Conservation (phyloP, 768 basidiomycete genomes). For the Hygrocybe punicea region DNA sequence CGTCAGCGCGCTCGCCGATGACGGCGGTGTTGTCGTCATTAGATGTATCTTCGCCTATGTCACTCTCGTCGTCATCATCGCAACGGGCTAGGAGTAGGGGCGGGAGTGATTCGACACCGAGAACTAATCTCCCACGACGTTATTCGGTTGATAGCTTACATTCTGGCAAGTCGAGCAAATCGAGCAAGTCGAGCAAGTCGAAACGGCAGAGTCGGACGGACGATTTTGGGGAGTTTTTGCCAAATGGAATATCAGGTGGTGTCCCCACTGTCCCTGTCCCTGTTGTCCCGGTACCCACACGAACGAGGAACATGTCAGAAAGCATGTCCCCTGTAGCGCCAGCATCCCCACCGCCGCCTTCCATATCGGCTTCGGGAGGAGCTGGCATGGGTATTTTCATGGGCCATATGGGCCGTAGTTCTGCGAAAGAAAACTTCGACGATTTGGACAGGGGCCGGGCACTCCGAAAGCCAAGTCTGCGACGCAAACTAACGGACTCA, state of each 20-base stretch:
- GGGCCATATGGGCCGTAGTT: background rate
- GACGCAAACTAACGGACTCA: slow-evolving; percentile 12
- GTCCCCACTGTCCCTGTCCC: slow-evolving; percentile 1
- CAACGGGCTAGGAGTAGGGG: slow-evolving; percentile 26
- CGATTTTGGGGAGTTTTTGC: slow-evolving; percentile 24
- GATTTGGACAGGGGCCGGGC: slow-evolving; percentile 17
- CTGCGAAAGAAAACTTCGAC: slow-evolving; percentile 32
- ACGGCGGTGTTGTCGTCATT: slow-evolving; percentile 24
- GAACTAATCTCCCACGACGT: slow-evolving; percentile 8
- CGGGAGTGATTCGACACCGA: slow-evolving; percentile 21
- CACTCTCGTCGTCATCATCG: slow-evolving; percentile 21
- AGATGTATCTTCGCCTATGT: slow-evolving; percentile 31
- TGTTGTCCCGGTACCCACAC: slow-evolving; percentile 12
- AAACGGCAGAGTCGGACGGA: slow-evolving; percentile 1
- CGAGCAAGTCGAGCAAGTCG: slow-evolving; percentile 18
- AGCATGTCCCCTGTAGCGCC: background rate
- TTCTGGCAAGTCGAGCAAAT: slow-evolving; percentile 16
- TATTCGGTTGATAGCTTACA: slow-evolving; percentile 23
- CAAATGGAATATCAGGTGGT: slow-evolving; percentile 2
- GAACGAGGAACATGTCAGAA: background rate
- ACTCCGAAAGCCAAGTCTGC: slow-evolving; percentile 5
- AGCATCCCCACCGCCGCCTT: slow-evolving; percentile 6
- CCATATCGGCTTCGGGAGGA: background rate
- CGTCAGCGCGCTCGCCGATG: slow-evolving; percentile 4
- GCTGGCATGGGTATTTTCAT: background rate